Base-by-base conservation (phyloP, 2,329 filamentous ascomycete genomes). In the Ophiostoma sp. region DNA sequence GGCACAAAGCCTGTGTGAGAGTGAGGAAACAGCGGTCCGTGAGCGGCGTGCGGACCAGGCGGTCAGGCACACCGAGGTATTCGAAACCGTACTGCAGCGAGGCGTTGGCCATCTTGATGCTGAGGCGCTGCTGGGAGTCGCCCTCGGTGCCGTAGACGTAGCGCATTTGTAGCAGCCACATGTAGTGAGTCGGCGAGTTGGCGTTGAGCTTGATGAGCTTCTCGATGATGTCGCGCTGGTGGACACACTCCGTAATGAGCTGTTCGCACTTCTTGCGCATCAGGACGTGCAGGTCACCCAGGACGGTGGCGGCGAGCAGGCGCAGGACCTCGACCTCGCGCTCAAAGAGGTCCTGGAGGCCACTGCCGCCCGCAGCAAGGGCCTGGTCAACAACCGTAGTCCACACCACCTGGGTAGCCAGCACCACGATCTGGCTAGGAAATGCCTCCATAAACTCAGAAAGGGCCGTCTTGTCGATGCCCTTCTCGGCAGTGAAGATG, bases 1-100 rank as follows among this genome's bases (percentile, higher is more conserved):
- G 96, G 80, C 94, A 97, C 66, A 99, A 87, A 12, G 95, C 96
- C 84, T 99, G 96, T 2, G 95, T 98, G 73, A 99, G 90, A 6
- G 97, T 99, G 75, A 98, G 89, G 89, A 99, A 99, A 83, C 96
- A 99, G 76, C 97, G 92, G 82, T 99, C 97, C 0, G 96, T 99
- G 75, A 99, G 89, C 71, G 97, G 97, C 19, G 96, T 99, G 77
- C 96, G 91, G 74, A 99, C 97, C 75, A 99, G 92, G 73, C 97
- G 92, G 80, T 99, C 96, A 4, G 96, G 93, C 70, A 99, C 95
- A 80, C 96, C 96, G 31, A 99, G 88, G 79, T 99, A 99, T 82
- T 99, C 96, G 78, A 98, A 99, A 66, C 96, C 96, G 80, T 99
- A 99, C 79, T 93, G 94, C 75, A 99, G 90, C 78, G 91, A 93